Conservation (phyloP, 2,329 filamentous ascomycete species). For the Cryphonectria parasitica region DNA sequence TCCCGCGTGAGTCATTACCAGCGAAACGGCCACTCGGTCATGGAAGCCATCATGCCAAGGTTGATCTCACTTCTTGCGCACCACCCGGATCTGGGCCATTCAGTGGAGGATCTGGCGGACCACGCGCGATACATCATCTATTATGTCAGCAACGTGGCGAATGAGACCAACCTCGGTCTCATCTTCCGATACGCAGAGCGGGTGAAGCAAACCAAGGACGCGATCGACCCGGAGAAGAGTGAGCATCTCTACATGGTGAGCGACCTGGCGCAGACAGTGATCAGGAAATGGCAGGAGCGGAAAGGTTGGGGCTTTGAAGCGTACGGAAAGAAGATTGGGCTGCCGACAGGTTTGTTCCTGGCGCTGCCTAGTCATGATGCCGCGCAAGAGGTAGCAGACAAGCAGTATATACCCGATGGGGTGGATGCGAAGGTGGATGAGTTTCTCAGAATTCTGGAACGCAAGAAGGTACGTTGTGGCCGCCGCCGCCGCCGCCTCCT, state of each 20-base stretch:
- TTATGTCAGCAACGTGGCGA: constrained; percentile 82
- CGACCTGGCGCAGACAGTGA: constrained; percentile 81
- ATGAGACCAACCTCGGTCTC: constrained; percentile 82
- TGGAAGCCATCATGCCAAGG: constrained; percentile 82
- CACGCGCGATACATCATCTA: constrained; percentile 89
- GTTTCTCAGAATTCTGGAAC: constrained; percentile 66
- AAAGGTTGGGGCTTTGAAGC: constrained; percentile 86
- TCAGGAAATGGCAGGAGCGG: constrained; percentile 84
- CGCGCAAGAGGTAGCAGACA: constrained; percentile 84
- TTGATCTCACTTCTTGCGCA: constrained; percentile 88
- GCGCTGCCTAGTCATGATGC: constrained; percentile 75
- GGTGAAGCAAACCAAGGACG: constrained; percentile 87
- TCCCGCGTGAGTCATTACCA: constrained; percentile 73
- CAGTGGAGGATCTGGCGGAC: constrained; percentile 72
- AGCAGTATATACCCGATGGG: constrained; percentile 79
- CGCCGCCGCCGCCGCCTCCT: neutral
- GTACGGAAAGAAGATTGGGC: constrained; percentile 77
- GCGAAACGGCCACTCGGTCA: constrained; percentile 62
- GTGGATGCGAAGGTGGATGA: constrained; percentile 77
- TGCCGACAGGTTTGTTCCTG: constrained; percentile 80
- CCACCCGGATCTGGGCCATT: constrained; percentile 82
- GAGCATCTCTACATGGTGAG: constrained; percentile 84
- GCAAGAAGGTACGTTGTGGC: constrained; percentile 63
- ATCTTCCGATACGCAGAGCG: constrained; percentile 92
- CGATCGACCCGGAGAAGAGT: constrained; percentile 67